Evolutionary conservation across 768 basidiomycete species (phyloP), one percentile per base, ranked within the genome.

Genomic region (Naganishia kalamii): DNA sequence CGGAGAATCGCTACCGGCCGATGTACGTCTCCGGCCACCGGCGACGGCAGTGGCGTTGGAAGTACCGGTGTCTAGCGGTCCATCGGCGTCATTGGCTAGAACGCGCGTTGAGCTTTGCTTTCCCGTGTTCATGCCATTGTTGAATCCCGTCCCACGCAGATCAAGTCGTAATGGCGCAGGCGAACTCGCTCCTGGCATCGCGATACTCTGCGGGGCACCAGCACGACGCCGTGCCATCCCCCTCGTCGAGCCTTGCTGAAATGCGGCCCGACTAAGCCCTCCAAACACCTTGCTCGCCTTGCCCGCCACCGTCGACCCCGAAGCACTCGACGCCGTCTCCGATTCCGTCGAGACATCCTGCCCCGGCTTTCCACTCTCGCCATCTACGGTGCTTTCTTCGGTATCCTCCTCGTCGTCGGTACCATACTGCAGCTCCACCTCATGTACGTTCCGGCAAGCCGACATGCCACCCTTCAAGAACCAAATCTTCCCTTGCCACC

Each of bases 391-490:
- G 11, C 7, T 23, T n/a, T 27, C 33, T 11, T 60, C 47, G 35
- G 12, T 27, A 44, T 46, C 48, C 8, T 61, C 65, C 17, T 60
- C 65, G 15, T 46, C 44, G 21, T 86, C 85, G 17, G 82, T 82
- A 10, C 69, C 63, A 23, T 57, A 63, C 25, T 68, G 67, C 43
- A 73, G 19, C 2, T 79, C 74, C 4, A 82, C 81, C 0, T 81
- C 81, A 25, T 78, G 76, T 8, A 80, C 79, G 68, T 86, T 85
- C 30, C 87, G 77, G 44, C 88, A 76, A 8, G 73, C 77, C 13
- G 43, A 29, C 27, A 72, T 69, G 4, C 93, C 93, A 30, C 93
- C 93, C 62, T 83, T 82, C 57, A 96, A 77, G 86, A 90, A 94
- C 32, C 80, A 81, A 4, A 98, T 82, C 50, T 87, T 81, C 19